These are phyloP conservation scores for Monosporascus cannonballus DNA, from an alignment of 2,329 filamentous ascomycete genomes.

Conservation along the genomic window DNA sequence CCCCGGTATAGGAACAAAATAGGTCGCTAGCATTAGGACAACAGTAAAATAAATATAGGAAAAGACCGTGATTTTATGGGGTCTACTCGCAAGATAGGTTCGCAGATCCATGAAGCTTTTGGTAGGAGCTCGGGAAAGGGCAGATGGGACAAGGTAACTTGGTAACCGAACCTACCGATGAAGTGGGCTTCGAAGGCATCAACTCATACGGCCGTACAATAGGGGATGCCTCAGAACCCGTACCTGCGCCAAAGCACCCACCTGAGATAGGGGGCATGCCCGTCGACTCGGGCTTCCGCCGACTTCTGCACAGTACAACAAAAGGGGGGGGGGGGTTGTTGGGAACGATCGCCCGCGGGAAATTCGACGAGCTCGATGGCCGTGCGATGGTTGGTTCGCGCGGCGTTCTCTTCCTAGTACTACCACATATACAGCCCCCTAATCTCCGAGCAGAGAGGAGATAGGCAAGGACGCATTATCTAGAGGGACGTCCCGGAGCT, in stretches of 20 bases:
- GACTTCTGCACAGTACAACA: too few species aligned
- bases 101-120: too few species aligned
- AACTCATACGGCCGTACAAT: constrained; percentile 44
- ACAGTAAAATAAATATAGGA: too few species aligned
- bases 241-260: constrained; percentile 51
- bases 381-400: constrained; percentile 74
- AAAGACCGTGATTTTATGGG: too few species aligned
- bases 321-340: too few species aligned
- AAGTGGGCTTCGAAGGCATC: too few species aligned
- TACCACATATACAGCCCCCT: constrained; percentile 66
- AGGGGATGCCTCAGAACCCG: constrained; percentile 54
- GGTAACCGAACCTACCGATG: too few species aligned
- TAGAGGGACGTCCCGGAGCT: constrained; percentile 64
- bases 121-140: too few species aligned
- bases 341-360: constrained; percentile 54
- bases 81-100: too few species aligned
- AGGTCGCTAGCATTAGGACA: too few species aligned
- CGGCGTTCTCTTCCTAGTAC: constrained; percentile 69
- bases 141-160: too few species aligned
- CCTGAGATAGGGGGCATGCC: constrained; percentile 60
- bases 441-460: constrained; percentile 70
- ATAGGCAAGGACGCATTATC: constrained; percentile 60
- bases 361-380: constrained; percentile 64
- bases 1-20: too few species aligned
- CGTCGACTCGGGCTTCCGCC: constrained; percentile 36